A percentile compares a stretch with the other conserved stretches of the same genome.
Conservation (phyloP, 148 eudicot genomes). For the Amaranthus hypochondriacus region DNA sequence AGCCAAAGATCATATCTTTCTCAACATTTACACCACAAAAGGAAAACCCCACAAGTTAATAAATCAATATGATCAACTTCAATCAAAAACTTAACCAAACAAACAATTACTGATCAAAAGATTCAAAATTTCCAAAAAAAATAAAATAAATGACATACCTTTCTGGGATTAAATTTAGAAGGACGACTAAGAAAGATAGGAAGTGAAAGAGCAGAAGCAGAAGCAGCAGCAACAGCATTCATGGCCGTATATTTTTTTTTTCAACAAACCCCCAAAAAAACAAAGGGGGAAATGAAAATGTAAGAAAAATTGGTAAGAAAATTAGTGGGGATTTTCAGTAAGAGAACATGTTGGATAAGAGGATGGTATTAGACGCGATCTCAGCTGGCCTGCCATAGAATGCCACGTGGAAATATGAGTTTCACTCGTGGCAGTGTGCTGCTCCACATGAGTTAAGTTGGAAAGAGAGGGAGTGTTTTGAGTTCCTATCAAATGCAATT, state of each 20-base stretch:
- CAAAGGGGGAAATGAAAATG: slow-evolving; percentile 3
- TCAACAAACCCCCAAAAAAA: slow-evolving; percentile 10
- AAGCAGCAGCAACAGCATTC: slow-evolving; percentile 50
- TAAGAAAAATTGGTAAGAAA: slow-evolving; percentile 16
- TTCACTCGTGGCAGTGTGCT: slow-evolving; percentile 27
- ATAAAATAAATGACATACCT: slow-evolving; percentile 27
- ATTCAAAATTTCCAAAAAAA: neutral
- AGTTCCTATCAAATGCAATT: neutral
- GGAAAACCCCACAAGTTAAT: neutral
- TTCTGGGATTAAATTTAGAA: slow-evolving; percentile 40
- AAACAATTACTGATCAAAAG: neutral
- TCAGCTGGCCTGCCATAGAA: slow-evolving; percentile 29
- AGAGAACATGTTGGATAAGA: slow-evolving; percentile 44
- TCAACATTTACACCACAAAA: neutral
- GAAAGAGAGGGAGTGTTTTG: neutral
- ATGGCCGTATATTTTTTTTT: slow-evolving; percentile 31
- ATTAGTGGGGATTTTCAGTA: slow-evolving; percentile 13
- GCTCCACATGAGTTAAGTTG: slow-evolving; percentile 30
- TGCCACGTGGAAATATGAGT: slow-evolving; percentile 49
- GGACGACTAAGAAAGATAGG: slow-evolving; percentile 50
- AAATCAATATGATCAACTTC: slow-evolving; percentile 6
- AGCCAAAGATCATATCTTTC: neutral
- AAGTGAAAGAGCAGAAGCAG: slow-evolving; percentile 66
- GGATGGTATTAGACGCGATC: slow-evolving; percentile 55
- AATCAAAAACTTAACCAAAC: neutral